phyloP scores from a whole-genome alignment of 2,329 filamentous ascomycete genomes.

The Sclerotinia spermophila region DNA sequence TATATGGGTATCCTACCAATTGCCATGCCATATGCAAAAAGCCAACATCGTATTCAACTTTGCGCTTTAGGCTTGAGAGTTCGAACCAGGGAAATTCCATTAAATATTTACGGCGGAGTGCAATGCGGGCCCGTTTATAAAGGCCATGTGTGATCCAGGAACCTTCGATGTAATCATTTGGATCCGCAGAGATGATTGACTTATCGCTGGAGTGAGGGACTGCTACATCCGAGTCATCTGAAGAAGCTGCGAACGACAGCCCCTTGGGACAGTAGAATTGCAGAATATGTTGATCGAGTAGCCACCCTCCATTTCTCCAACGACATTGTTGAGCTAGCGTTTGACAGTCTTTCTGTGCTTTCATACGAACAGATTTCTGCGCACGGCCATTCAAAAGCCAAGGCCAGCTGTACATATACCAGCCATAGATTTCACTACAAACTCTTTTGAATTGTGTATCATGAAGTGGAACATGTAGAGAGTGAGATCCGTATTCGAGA shows the following conservation, averaged over 20 bases:
- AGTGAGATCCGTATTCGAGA: constrained; percentile 5
- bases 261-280: not conserved
- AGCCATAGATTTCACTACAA: not conserved
- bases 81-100: constrained; percentile 15
- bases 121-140: not conserved
- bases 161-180: not conserved
- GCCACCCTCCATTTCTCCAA: constrained; percentile 11
- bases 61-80: not conserved
- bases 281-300: constrained; percentile 12
- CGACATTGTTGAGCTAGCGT: constrained; percentile 10
- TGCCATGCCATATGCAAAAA: constrained; percentile 4
- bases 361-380: not conserved
- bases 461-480: not conserved
- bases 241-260: not conserved
- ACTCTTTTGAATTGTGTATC: not conserved
- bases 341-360: constrained; percentile 4
- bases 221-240: not conserved
- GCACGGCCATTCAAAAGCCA: not conserved
- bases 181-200: not conserved
- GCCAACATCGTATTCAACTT: constrained; percentile 12
- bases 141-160: not conserved
- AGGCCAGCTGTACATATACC: not conserved
- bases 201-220: not conserved
- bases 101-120: constrained; percentile 3
- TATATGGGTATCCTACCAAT: not conserved